phyloP scores from a whole-genome alignment of 139 green algal species.

The Edaphochlamys debaryana region DNA sequence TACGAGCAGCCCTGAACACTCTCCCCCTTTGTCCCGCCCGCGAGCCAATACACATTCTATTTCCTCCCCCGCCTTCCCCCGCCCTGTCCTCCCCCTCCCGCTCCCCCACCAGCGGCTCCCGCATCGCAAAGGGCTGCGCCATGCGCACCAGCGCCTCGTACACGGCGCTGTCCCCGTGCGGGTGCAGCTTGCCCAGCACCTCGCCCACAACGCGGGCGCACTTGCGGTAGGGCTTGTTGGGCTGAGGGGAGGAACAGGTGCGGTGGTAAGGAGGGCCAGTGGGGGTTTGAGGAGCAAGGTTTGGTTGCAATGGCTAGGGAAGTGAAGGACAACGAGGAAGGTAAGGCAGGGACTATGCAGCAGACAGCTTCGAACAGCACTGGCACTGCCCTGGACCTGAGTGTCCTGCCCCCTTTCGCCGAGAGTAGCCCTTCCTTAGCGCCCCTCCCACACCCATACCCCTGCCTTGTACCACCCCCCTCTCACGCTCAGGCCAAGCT shows the following conservation, averaged over 20 bases:
- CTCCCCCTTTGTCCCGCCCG: no score
- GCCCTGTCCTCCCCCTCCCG: neutral
- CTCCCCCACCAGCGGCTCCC: conserved; percentile 76
- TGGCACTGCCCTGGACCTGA: no score
- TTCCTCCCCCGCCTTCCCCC: no score
- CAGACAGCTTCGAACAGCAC: no score
- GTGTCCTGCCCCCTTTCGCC: no score
- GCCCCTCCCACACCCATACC: neutral
- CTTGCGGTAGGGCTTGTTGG: conserved; percentile 66
- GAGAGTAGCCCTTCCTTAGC: no score
- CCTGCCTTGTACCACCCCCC: neutral
- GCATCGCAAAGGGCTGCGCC: conserved; percentile 91
- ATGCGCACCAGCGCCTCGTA: conserved; percentile 96
- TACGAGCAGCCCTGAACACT: no score
- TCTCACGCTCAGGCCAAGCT: conserved; percentile 79
- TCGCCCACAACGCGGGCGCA: conserved; percentile 98
- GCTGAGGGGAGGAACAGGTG: neutral
- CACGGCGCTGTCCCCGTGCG: conserved; percentile 93
- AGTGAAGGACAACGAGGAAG: neutral
- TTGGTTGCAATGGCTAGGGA: neutral
- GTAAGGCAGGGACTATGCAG: neutral
- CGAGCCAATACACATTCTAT: no score
- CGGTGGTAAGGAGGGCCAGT: neutral
- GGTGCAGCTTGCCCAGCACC: conserved; percentile 98
- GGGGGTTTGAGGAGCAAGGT: neutral